Evolutionary conservation across 768 basidiomycete genomes (phyloP), one percentile per base, ranked within the genome.

Genomic region (Neoboletus magnificus): DNA sequence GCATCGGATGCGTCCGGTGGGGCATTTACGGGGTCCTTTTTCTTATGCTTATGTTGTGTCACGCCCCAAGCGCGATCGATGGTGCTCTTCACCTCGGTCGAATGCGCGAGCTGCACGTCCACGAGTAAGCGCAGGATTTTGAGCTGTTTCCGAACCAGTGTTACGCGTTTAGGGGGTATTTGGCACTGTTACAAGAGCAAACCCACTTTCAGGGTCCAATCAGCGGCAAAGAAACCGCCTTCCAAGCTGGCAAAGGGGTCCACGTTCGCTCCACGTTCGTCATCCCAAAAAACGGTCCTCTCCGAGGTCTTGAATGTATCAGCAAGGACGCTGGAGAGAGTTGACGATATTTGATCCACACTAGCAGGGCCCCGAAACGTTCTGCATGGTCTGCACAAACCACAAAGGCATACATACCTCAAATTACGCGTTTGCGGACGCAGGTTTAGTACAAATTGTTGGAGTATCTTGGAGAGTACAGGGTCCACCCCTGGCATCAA

Each of bases 31-130:
- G 79, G 75, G 54, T 89, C 84, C 54, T 82, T 84, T 74, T 90
- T 93, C 80, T 91, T 90, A 72, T 91, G 87, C 65, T 91, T 91
- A 68, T 85, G 85, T 61, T 89, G 87, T 52, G 82, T 81, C 66
- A 91, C 87, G 66, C 89, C 90, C 89, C 91, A 91, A 48, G 90
- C 89, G 68, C 83, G 84, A 79, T 93, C 90, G 70, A 93, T 87
- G 49, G 76, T 75, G 48, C 72, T 76, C 72, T 90, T 89, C 67
- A 92, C 80, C 50, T 86, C 83, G 32, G 76, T 69, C 58, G 82
- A 81, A 66, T 92, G 86, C 44, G 76, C 74, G 3, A 94, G 80
- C 66, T 93, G 91, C 65, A 93, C 75, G 70, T 94, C 92, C 59
- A 93, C 89, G 23, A 94, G 81, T 64, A 91, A 84, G 32, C 92